phyloP scores from a whole-genome alignment of 139 green algal species.

The Chlorella ohadii region DNA sequence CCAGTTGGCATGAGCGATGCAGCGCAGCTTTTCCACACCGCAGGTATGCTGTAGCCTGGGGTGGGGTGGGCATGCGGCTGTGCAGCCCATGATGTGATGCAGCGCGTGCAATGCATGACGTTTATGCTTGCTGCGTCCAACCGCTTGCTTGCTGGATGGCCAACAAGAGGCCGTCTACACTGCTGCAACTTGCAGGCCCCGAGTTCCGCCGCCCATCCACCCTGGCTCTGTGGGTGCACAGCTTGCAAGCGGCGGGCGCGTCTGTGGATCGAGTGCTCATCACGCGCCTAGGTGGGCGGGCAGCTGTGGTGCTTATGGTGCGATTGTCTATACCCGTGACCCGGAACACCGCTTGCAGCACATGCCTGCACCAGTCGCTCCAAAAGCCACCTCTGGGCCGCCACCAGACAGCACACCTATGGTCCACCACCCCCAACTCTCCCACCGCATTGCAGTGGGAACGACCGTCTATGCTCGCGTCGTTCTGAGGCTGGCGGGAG shows the following conservation, averaged over 20 bases:
- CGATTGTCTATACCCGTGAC: too few species aligned
- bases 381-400: too few species aligned
- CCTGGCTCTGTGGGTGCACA: conserved; percentile 37
- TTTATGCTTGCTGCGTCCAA: too few species aligned
- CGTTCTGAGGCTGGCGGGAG: conserved; percentile 33
- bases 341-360: too few species aligned
- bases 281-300: conserved; percentile 32
- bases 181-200: conserved; percentile 4
- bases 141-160: too few species aligned
- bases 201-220: conserved; percentile 42
- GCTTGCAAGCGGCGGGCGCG: conserved; percentile 36
- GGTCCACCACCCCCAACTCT: neutral
- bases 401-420: neutral
- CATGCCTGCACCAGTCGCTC: too few species aligned
- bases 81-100: too few species aligned
- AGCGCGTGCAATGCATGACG: too few species aligned
- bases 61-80: too few species aligned
- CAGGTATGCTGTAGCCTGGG: neutral
- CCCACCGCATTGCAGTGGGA: conserved; percentile 9
- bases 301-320: too few species aligned
- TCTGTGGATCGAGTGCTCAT: conserved; percentile 41
- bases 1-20: conserved; percentile 38
- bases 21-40: conserved; percentile 40
- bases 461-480: conserved; percentile 42
- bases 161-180: too few species aligned